Evolutionary conservation across 768 basidiomycete species (phyloP).

Genomic region (Pleurotus tuber-regium): DNA sequence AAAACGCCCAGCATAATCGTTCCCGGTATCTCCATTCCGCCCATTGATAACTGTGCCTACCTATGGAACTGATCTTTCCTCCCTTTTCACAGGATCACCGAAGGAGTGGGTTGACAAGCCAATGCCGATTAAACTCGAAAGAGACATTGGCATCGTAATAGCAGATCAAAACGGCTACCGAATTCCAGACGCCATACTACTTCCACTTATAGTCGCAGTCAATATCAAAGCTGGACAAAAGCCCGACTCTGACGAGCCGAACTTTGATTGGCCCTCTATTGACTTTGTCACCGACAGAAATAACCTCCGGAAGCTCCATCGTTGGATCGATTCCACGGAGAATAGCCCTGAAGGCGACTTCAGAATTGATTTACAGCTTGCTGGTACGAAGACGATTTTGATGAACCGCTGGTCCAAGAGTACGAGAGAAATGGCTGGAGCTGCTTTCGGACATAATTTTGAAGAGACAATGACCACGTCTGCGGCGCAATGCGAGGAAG

Average conservation of each 20-base stretch:
- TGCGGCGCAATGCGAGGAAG: slow-evolving; percentile 45
- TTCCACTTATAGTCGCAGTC: slow-evolving; percentile 61
- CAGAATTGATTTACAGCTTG: slow-evolving; percentile 67
- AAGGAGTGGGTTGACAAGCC: slow-evolving; percentile 50
- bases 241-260: slow-evolving; percentile 26
- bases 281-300: slow-evolving; percentile 66
- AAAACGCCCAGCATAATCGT: slow-evolving; percentile 47
- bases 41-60: too few relatives aligned
- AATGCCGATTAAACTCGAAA: slow-evolving; percentile 50
- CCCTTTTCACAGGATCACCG: slow-evolving; percentile 46
- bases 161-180: slow-evolving; percentile 59
- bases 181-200: slow-evolving; percentile 32
- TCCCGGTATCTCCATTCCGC: slow-evolving; percentile 31
- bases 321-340: slow-evolving; percentile 42
- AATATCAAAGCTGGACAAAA: slow-evolving; percentile 30
- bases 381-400: slow-evolving; percentile 55
- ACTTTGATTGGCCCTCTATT: slow-evolving; percentile 41
- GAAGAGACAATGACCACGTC: slow-evolving; percentile 52
- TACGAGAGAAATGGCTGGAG: slow-evolving; percentile 34
- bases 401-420: slow-evolving; percentile 57
- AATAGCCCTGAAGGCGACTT: slow-evolving; percentile 44
- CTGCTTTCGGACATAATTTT: slow-evolving; percentile 56
- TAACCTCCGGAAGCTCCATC: slow-evolving; percentile 57
- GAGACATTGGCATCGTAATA: slow-evolving; percentile 48
- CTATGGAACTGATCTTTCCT: neutral